Base-by-base conservation (phyloP, 257 asterid species). In the Handroanthus guayacan region DNA sequence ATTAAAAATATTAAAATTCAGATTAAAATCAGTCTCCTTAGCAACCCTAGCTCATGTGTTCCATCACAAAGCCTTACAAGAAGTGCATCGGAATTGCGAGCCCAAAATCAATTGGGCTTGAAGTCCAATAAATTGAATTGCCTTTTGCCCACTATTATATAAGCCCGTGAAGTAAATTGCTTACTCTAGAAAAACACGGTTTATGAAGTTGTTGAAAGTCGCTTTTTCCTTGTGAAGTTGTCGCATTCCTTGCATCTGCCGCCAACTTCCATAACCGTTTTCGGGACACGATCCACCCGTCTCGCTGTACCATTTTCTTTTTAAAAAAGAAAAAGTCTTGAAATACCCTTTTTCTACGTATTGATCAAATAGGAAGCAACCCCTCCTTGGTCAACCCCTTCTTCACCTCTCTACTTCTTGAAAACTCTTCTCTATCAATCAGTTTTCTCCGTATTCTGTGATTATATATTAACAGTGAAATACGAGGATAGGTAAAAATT, bases 251-350 rank as follows among this genome's bases (percentile, higher is more conserved):
- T 78, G 58, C 62, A 45, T 43, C 45, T 37, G 52, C 79, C 75
- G 80, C 81, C 86, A 83, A 87, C 86, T 84, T 77, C 83, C 87
- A 64, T 64, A 84, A 87, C 91, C 77, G 89, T 76, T 78, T 72
- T 34, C 14, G 4, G 77, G 83, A 81, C 81, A 79, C 38, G 85
- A 82, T 84, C 88, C 88, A 78, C 75, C 69, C 68, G 74, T 74
- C 71, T 55, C 80, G 74, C 72, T 36, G 31, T 64, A 41, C 6
- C 64, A 41, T 55, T 14, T 10, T 3, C 55, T 7, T 57, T 51
- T 69, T 37, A 47, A 45, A 50, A 25, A 25, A 25, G 31, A 25
- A 25, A 25, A 25, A 25, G 1, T 25, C 31, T 25, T 25, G 31
- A 25, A 25, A 25, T 25, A 25, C 31, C 31, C 31, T 25, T 25